phyloP scores from a whole-genome alignment of 2,329 filamentous ascomycete genomes.

The Neoscytalidium dimidiatum region DNA sequence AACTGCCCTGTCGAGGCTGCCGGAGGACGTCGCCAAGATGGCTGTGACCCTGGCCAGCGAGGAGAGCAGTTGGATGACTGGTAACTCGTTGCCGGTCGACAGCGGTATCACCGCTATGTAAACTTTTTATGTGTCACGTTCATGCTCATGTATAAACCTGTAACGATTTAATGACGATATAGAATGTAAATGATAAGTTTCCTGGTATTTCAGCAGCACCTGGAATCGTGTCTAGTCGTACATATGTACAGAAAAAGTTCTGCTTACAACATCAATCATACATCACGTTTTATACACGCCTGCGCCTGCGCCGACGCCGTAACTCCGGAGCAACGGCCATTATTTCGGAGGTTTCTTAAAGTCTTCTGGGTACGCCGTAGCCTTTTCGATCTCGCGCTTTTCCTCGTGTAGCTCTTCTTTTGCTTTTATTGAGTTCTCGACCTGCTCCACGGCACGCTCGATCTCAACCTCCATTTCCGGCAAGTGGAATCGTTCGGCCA shows the following conservation, averaged over 20 bases:
- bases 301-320: constrained; percentile 7
- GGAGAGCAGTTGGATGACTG: constrained; percentile 47
- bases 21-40: constrained; percentile 37
- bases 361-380: constrained; percentile 25
- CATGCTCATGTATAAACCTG: constrained; percentile 24
- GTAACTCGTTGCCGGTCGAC: constrained; percentile 43
- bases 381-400: constrained; percentile 39
- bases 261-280: constrained; percentile 16
- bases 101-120: constrained; percentile 36
- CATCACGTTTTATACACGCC: neutral
- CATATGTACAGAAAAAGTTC: constrained; percentile 4
- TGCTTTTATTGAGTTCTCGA: constrained; percentile 46
- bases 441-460: constrained; percentile 54
- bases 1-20: constrained; percentile 10
- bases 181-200: constrained; percentile 6
- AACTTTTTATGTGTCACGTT: constrained; percentile 3
- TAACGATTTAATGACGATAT: constrained; percentile 15
- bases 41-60: constrained; percentile 51
- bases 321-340: neutral
- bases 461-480: constrained; percentile 58
- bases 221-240: constrained; percentile 8
- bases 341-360: neutral
- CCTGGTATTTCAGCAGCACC: constrained; percentile 2
- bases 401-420: constrained; percentile 38
- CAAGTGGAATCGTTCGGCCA: constrained; percentile 50